Percentiles rank a stretch among this genome's conserved stretches.
Evolutionary conservation across 2,329 filamentous ascomycete genomes (phyloP).

Genomic region (Alternaria infectoria): DNA sequence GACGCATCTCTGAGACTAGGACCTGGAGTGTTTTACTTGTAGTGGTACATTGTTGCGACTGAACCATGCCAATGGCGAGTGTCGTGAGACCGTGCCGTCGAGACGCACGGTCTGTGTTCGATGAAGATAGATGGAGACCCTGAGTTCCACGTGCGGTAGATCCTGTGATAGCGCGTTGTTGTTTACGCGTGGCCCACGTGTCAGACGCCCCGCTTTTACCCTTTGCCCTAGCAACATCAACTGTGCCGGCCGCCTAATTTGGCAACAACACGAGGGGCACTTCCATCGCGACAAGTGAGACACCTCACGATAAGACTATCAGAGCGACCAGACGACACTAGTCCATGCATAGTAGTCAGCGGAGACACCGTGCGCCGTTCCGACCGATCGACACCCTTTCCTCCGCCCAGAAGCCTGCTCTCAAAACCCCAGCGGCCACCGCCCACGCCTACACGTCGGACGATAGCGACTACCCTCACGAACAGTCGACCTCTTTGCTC

Average conservation of each 20-base stretch:
- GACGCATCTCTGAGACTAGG: not conserved
- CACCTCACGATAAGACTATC: not conserved
- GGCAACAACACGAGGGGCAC: slow-evolving; percentile 14
- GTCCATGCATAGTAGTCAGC: slow-evolving; percentile 32
- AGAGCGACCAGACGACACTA: not conserved
- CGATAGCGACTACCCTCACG: slow-evolving; percentile 7
- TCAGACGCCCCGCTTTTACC: not conserved
- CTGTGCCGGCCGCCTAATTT: slow-evolving; percentile 1
- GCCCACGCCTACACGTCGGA: slow-evolving; percentile 3
- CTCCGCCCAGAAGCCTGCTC: slow-evolving; percentile 41
- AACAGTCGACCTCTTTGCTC: slow-evolving; percentile 24
- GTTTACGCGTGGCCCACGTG: slow-evolving; percentile 12
- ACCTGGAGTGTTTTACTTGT: not conserved
- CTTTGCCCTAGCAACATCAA: slow-evolving; percentile 12
- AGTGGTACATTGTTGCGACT: not conserved
- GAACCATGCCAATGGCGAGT: not conserved
- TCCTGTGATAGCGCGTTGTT: slow-evolving; percentile 13
- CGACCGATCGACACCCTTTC: slow-evolving; percentile 44
- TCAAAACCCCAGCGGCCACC: slow-evolving; percentile 14
- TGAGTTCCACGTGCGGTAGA: not conserved
- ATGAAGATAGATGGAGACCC: not conserved
- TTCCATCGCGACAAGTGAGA: not conserved
- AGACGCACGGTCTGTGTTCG: not conserved
- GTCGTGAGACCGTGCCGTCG: not conserved
- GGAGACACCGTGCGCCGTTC: slow-evolving; percentile 41